A percentile compares a stretch with the other conserved stretches of the same genome.
Evolutionary conservation across 2,329 filamentous ascomycete genomes (phyloP).

Genomic region (Fusarium anthophilum): DNA sequence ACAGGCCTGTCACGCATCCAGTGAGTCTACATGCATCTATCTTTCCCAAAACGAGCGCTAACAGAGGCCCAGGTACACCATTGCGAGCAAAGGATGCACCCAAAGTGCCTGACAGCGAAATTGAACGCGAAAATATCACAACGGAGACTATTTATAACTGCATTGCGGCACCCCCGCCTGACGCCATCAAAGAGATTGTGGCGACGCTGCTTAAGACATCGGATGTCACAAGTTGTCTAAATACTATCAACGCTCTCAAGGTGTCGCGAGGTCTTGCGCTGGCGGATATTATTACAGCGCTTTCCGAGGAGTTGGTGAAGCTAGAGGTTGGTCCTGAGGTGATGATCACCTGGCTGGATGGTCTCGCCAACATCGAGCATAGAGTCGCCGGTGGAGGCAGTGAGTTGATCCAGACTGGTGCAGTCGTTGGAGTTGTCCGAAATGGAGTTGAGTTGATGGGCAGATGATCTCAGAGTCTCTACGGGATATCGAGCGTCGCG

Average conservation of each 20-base stretch:
- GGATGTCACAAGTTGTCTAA: constrained; percentile 89
- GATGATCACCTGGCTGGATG: constrained; percentile 90
- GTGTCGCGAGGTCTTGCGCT: constrained; percentile 84
- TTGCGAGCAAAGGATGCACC: constrained; percentile 68
- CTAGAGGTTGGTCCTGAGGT: constrained; percentile 87
- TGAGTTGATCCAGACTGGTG: constrained; percentile 90
- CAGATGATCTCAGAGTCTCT: constrained; percentile 34
- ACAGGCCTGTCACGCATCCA: constrained; percentile 95
- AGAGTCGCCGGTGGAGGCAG: constrained; percentile 86
- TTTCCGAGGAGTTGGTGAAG: constrained; percentile 83
- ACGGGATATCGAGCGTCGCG: not conserved
- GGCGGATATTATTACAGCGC: constrained; percentile 89
- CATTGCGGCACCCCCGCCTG: constrained; percentile 92
- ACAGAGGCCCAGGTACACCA: constrained; percentile 66
- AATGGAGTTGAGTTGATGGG: constrained; percentile 80
- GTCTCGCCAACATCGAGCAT: constrained; percentile 92
- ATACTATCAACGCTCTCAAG: constrained; percentile 89
- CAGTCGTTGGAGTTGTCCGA: constrained; percentile 87
- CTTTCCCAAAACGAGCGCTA: not conserved
- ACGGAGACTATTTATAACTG: constrained; percentile 97
- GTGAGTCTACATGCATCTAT: constrained; percentile 56
- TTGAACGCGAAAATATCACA: constrained; percentile 80
- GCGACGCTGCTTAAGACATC: constrained; percentile 83
- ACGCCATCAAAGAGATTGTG: constrained; percentile 85
- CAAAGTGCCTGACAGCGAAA: constrained; percentile 68